Conservation (phyloP, 257 asterid species). For the Mentha longifolia region DNA sequence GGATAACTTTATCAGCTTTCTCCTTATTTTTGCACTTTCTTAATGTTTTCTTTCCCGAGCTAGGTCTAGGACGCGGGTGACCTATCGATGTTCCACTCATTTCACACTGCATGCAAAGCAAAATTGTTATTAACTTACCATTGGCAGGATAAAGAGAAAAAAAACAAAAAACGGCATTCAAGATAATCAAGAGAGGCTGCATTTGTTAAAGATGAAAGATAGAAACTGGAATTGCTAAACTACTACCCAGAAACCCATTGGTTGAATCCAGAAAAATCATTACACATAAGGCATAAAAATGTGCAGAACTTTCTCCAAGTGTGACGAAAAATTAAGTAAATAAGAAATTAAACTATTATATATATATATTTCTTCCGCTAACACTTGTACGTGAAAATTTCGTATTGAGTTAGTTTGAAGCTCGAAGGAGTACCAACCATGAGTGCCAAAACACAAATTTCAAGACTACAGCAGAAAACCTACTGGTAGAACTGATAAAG, state of each 20-base stretch:
- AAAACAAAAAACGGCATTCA: slow-evolving; percentile 16
- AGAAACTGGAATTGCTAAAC: background rate
- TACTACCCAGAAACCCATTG: background rate
- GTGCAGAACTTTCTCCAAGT: background rate
- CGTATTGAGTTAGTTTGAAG: background rate
- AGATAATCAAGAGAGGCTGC: background rate
- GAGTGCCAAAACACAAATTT: slow-evolving; percentile 15
- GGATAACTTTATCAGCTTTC: slow-evolving; percentile 46
- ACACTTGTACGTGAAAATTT: background rate
- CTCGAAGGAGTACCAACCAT: slow-evolving; percentile 10
- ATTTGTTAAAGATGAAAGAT: background rate
- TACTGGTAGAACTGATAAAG: background rate
- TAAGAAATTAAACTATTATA: background rate
- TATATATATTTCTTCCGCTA: background rate
- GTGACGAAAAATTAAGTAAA: background rate
- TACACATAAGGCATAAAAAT: background rate
- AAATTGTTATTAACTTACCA: slow-evolving; percentile 15
- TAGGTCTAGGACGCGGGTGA: slow-evolving; percentile 47
- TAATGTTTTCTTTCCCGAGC: slow-evolving; percentile 47
- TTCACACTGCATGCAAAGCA: slow-evolving; percentile 39
- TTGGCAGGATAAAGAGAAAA: background rate
- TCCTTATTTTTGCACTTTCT: slow-evolving; percentile 53
- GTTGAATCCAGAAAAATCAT: background rate
- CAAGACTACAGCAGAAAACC: slow-evolving; percentile 2
- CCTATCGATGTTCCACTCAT: slow-evolving; percentile 63